A percentile compares a stretch with the other conserved stretches of the same genome.
Evolutionary conservation across 2,329 filamentous ascomycete species (phyloP).

Genomic region (Fusarium tjaetaba): DNA sequence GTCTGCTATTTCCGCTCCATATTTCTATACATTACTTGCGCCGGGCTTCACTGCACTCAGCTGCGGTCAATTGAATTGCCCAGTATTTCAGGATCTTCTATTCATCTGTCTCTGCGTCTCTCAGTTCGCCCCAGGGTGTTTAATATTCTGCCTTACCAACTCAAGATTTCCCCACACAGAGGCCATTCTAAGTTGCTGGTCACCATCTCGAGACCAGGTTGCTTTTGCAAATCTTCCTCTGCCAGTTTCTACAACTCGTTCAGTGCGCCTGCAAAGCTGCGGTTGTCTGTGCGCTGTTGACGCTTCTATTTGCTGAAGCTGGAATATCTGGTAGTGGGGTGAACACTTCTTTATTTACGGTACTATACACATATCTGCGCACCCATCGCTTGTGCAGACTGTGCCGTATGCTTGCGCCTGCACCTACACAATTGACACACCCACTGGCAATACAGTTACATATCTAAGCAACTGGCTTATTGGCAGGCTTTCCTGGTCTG

Average conservation of each 20-base stretch:
- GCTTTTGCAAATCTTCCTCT: not conserved
- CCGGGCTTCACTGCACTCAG: constrained; percentile 11
- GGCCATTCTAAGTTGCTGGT: constrained; percentile 9
- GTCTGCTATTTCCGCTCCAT: constrained; percentile 15
- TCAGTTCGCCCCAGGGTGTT: constrained; percentile 22
- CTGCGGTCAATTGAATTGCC: constrained; percentile 28
- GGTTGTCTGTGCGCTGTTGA: not conserved
- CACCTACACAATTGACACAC: constrained; percentile 17
- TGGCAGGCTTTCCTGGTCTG: constrained; percentile 19
- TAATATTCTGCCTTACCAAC: constrained; percentile 21
- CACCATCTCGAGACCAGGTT: constrained; percentile 12
- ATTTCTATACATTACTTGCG: constrained; percentile 11
- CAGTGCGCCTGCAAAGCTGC: constrained; percentile 25
- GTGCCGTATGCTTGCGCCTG: constrained; percentile 32
- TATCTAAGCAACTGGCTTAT: constrained; percentile 7
- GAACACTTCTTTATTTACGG: constrained; percentile 4
- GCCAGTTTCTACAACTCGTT: constrained; percentile 7
- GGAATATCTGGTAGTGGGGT: constrained; percentile 27
- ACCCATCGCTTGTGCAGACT: constrained; percentile 20
- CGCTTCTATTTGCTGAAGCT: constrained; percentile 9
- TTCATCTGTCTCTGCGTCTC: constrained; percentile 1
- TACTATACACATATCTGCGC: constrained; percentile 11
- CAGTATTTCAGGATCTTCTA: not conserved
- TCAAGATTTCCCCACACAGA: constrained; percentile 16
- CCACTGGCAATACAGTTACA: constrained; percentile 11